A percentile compares a stretch with the other conserved stretches of the same genome.
phyloP scores from a whole-genome alignment of 306 rosid species.

The Myrica gale region DNA sequence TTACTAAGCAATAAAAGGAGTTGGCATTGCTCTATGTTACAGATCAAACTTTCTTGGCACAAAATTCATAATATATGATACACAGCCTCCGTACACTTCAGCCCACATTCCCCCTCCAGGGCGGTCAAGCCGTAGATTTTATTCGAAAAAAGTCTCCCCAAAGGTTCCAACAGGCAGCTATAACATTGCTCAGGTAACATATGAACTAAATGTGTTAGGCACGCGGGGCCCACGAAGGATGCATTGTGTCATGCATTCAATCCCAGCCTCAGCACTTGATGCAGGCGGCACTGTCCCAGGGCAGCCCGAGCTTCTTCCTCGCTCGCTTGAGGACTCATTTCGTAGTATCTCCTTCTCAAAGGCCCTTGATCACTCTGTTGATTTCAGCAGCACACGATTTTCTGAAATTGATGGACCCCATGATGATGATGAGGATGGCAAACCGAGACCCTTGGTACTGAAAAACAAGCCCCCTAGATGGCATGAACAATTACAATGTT shows the following conservation, averaged over 20 bases:
- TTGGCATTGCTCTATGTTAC: constrained; percentile 30
- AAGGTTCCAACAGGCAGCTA: constrained; percentile 90
- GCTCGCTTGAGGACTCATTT: constrained; percentile 63
- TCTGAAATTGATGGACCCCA: constrained; percentile 57
- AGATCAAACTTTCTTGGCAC: constrained; percentile 97
- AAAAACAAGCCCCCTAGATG: constrained; percentile 91
- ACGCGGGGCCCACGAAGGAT: constrained; percentile 93
- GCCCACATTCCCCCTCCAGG: constrained; percentile 62
- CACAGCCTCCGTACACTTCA: constrained; percentile 70
- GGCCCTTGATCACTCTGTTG: constrained; percentile 62
- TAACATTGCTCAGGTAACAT: constrained; percentile 85
- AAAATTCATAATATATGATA: constrained; percentile 76
- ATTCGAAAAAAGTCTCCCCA: constrained; percentile 86
- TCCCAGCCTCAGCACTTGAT: constrained; percentile 73
- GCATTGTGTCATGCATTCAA: constrained; percentile 89
- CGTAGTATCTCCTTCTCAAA: constrained; percentile 75
- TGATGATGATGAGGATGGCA: constrained; percentile 49
- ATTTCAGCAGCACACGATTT: constrained; percentile 75
- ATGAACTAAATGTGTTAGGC: constrained; percentile 85
- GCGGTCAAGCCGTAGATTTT: constrained; percentile 72
- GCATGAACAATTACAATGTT: constrained; percentile 85
- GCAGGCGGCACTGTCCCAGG: constrained; percentile 74
- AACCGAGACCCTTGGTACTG: constrained; percentile 65
- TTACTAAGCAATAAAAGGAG: background rate
- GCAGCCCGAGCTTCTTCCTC: constrained; percentile 67